A percentile compares a stretch with the other conserved stretches of the same genome.
Evolutionary conservation across 139 green algal species (phyloP).

Genomic region (Dunaliella primolecta): DNA sequence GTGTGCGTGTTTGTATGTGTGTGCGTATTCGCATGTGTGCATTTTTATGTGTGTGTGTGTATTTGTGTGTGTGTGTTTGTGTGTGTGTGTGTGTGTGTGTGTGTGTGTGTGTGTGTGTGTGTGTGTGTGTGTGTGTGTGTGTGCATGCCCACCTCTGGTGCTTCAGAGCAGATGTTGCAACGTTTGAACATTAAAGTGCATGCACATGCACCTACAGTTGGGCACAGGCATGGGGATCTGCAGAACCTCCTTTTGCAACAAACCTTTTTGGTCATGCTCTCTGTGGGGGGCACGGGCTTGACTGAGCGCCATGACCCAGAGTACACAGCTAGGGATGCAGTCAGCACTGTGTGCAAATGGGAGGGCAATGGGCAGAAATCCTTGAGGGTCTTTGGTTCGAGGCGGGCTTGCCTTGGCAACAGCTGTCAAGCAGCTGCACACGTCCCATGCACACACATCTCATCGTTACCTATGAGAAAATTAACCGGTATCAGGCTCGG

Average conservation of each 20-base stretch:
- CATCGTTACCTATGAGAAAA: neutral
- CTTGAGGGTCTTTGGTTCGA: neutral
- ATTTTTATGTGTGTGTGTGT: too few species aligned
- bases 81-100: too few species aligned
- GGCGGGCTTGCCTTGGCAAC: neutral
- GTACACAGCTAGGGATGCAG: slow-evolving; percentile 79
- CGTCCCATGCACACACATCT: too few species aligned
- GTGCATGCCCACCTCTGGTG: too few species aligned
- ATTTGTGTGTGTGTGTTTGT: too few species aligned
- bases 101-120: too few species aligned
- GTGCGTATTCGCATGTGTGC: too few species aligned
- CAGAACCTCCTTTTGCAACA: too few species aligned
- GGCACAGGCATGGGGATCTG: neutral
- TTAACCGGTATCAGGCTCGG: slow-evolving; percentile 39
- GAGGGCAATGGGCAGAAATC: slow-evolving; percentile 34
- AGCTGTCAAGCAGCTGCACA: neutral
- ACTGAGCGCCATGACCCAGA: slow-evolving; percentile 81
- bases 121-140: too few species aligned
- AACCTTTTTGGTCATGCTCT: slow-evolving; percentile 76
- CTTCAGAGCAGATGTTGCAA: too few species aligned
- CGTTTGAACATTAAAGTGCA: too few species aligned
- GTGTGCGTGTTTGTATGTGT: too few species aligned
- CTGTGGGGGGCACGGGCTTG: slow-evolving; percentile 58
- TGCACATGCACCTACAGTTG: neutral
- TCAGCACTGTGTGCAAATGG: slow-evolving; percentile 83